phyloP scores from a whole-genome alignment of 2,329 filamentous ascomycete species.

The Gyromitra esculenta region DNA sequence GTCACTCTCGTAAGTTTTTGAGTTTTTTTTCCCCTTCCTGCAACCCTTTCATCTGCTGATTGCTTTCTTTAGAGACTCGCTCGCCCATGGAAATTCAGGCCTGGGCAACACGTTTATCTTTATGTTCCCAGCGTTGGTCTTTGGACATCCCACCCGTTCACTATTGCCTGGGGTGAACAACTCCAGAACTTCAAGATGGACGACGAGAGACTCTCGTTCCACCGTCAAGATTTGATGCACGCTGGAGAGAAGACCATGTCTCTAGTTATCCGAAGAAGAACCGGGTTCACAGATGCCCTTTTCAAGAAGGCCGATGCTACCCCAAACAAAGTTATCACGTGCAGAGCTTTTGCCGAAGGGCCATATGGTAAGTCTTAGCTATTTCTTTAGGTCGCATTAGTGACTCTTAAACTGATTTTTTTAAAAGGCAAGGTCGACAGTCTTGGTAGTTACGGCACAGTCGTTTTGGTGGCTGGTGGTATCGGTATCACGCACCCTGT shows the following conservation, averaged over 20 bases:
- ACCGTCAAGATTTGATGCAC: slow-evolving; percentile 68
- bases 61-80: slow-evolving; percentile 65
- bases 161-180: slow-evolving; percentile 79
- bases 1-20: slow-evolving; percentile 70
- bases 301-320: slow-evolving; percentile 73
- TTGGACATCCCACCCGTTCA: slow-evolving; percentile 82
- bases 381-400: background rate
- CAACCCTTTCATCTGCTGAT: slow-evolving; percentile 34
- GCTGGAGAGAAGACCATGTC: slow-evolving; percentile 74
- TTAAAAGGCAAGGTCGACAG: slow-evolving; percentile 63
- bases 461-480: slow-evolving; percentile 81
- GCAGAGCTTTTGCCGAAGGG: slow-evolving; percentile 76
- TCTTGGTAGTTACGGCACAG: slow-evolving; percentile 79
- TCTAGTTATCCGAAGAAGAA: slow-evolving; percentile 77
- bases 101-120: slow-evolving; percentile 81
- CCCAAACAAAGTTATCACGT: slow-evolving; percentile 70
- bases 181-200: slow-evolving; percentile 63
- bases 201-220: slow-evolving; percentile 69
- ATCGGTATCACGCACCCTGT: slow-evolving; percentile 84
- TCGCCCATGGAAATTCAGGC: slow-evolving; percentile 77
- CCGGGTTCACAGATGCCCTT: slow-evolving; percentile 76
- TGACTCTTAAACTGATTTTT: slow-evolving; percentile 8
- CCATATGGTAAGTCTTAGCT: slow-evolving; percentile 70
- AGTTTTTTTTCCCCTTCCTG: slow-evolving; percentile 54
- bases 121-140: slow-evolving; percentile 78